Conservation (phyloP, 1,284 basidiomycete genomes). For the Puccinia coronata region DNA sequence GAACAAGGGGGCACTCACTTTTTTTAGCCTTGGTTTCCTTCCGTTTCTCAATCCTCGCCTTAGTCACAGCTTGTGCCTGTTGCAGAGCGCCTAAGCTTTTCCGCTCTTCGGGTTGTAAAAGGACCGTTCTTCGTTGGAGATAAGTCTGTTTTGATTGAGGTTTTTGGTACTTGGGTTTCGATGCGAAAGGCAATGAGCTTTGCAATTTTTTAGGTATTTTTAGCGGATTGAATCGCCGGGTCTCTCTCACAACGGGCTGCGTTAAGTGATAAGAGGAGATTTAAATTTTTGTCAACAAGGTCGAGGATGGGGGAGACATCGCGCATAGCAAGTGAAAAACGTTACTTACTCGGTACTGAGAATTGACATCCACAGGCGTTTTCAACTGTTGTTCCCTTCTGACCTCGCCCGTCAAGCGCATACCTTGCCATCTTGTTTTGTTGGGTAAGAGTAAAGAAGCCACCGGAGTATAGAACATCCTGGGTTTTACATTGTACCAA, state of each 20-base stretch:
- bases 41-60: slow-evolving; percentile 76
- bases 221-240: slow-evolving; percentile 87
- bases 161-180: slow-evolving; percentile 82
- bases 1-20: slow-evolving; percentile 22
- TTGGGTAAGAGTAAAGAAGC: slow-evolving; percentile 81
- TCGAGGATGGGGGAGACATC: background rate
- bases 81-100: slow-evolving; percentile 88
- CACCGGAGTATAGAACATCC: slow-evolving; percentile 95
- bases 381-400: slow-evolving; percentile 78
- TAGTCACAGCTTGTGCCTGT: slow-evolving; percentile 87
- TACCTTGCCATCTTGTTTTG: slow-evolving; percentile 79
- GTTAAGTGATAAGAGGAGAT: background rate
- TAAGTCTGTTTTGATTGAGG: slow-evolving; percentile 76
- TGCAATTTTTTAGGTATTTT: slow-evolving; percentile 86
- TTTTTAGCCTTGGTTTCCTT: slow-evolving; percentile 75
- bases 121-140: slow-evolving; percentile 85
- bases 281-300: background rate
- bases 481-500: slow-evolving; percentile 93
- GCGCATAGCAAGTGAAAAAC: background rate
- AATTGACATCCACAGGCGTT: slow-evolving; percentile 80
- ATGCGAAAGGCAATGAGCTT: slow-evolving; percentile 82
- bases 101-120: slow-evolving; percentile 92
- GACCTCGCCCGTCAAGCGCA: slow-evolving; percentile 93
- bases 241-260: slow-evolving; percentile 70
- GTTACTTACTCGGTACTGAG: slow-evolving; percentile 72